Base-by-base conservation (phyloP, 2,329 filamentous ascomycete species). In the Exophiala sp. region DNA sequence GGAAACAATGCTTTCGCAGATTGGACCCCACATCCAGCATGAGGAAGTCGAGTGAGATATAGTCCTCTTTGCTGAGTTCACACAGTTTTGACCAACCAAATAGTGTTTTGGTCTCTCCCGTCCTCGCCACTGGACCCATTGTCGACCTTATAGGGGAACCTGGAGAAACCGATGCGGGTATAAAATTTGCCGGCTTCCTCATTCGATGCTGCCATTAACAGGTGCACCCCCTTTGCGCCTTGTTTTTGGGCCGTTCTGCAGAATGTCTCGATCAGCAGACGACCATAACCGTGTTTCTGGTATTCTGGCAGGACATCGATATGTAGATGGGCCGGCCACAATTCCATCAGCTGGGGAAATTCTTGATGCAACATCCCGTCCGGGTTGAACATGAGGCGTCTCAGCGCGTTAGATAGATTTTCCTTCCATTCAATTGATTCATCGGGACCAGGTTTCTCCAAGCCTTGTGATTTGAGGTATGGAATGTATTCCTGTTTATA, bases 251-350 rank as follows among this genome's bases (percentile, higher is more conserved):
- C 53, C 12, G 38, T 20, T 8, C 51, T 16, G 36, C 49, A 51
- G 14, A 62, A 56, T 18, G 10, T 29, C 7, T 57, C 39, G 5
- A 63, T 60, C 52, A 63, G 29, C 32, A 50, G 51, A 33, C 54
- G 47, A 32, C 61, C 61, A 39, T 47, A 60, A 10, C 61, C 59
- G 35, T 59, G 52, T 36, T 48, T 49, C 38, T 62, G 59, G 41
- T 56, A 56, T 3, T 32, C 18, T 10, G 36, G 34, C 24, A 63
- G 43, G 14, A 63, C 49, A 36, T 63, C 61, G 32, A 63, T 59
- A 21, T 63, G 61, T 9, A 63, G 34, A 52, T 63, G 61, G 12
- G 57, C 59, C 9, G 61, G 61, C 52, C 57, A 60, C 33, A 55
- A 20, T 11, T 47, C 29, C 29, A 63, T 46, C 49, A 63, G 40